phyloP scores from a whole-genome alignment of 129 eudicot genomes.

The Glebionis coronaria region DNA sequence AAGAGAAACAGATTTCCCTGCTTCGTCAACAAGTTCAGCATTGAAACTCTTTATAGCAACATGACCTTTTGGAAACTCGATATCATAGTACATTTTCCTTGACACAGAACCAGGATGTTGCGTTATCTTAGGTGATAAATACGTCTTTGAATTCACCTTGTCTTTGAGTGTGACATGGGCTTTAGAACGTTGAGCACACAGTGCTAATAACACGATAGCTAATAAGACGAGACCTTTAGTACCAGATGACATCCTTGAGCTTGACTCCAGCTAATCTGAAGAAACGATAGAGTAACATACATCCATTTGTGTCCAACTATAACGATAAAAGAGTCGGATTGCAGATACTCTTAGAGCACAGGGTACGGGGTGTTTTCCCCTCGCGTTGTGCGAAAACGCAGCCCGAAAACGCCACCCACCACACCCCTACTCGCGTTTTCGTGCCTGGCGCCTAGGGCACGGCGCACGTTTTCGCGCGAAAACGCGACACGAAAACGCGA shows the following conservation, averaged over 20 bases:
- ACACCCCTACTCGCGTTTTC: too few relatives aligned
- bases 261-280: too few relatives aligned
- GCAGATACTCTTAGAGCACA: too few relatives aligned
- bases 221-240: not conserved
- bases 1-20: conserved; percentile 49
- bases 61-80: conserved; percentile 51
- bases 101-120: conserved; percentile 49
- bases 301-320: too few relatives aligned
- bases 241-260: not conserved
- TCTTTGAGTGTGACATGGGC: conserved; percentile 27
- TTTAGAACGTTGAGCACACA: conserved; percentile 16
- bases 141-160: conserved; percentile 36
- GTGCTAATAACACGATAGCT: not conserved
- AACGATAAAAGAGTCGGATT: too few relatives aligned
- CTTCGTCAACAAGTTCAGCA: conserved; percentile 60
- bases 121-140: conserved; percentile 38
- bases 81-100: conserved; percentile 33
- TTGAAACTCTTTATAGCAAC: conserved; percentile 47
- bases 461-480: too few relatives aligned
- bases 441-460: too few relatives aligned
- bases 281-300: too few relatives aligned
- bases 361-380: too few relatives aligned
- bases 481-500: too few relatives aligned
- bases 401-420: too few relatives aligned
- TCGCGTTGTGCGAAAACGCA: too few relatives aligned